Percentiles rank a stretch among this genome's conserved stretches.
Evolutionary conservation across 2,329 filamentous ascomycete genomes (phyloP).

Genomic region (Emmonsia crescens): DNA sequence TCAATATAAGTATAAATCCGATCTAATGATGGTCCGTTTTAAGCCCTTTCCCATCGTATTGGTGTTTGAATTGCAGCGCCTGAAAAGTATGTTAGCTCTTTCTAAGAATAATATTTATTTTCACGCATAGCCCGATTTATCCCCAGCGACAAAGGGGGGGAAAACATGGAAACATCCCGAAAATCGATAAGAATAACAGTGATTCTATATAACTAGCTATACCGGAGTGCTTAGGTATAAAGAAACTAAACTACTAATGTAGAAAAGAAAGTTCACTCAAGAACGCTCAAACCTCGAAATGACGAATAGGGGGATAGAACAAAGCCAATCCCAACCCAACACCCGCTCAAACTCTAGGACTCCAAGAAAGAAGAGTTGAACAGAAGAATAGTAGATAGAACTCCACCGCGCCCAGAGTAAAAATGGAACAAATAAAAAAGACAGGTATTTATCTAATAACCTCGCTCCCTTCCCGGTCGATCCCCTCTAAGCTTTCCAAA

Average conservation of each 20-base stretch:
- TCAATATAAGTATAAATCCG: neutral
- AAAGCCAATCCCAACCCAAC: neutral
- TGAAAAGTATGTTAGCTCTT: too few relatives aligned
- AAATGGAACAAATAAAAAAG: too few relatives aligned
- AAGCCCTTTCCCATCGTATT: neutral
- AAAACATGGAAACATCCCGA: neutral
- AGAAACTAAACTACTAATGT: neutral
- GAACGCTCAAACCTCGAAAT: neutral
- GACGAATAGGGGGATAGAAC: neutral
- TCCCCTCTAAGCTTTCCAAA: slow-evolving; percentile 68
- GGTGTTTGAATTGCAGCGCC: too few relatives aligned
- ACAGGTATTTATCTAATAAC: slow-evolving; percentile 50
- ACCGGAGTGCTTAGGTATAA: neutral
- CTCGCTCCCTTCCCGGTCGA: slow-evolving; percentile 47
- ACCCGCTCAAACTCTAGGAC: neutral
- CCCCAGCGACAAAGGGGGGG: neutral
- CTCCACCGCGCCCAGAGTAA: neutral
- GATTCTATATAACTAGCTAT: neutral
- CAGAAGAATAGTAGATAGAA: neutral
- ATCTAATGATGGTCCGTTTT: neutral
- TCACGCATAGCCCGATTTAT: too few relatives aligned
- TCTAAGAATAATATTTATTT: too few relatives aligned
- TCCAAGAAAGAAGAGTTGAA: slow-evolving; percentile 8
- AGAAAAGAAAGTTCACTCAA: neutral
- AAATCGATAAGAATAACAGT: neutral